Evolutionary conservation across 2,329 filamentous ascomycete species (phyloP).

Genomic region (Volutella citrinella): DNA sequence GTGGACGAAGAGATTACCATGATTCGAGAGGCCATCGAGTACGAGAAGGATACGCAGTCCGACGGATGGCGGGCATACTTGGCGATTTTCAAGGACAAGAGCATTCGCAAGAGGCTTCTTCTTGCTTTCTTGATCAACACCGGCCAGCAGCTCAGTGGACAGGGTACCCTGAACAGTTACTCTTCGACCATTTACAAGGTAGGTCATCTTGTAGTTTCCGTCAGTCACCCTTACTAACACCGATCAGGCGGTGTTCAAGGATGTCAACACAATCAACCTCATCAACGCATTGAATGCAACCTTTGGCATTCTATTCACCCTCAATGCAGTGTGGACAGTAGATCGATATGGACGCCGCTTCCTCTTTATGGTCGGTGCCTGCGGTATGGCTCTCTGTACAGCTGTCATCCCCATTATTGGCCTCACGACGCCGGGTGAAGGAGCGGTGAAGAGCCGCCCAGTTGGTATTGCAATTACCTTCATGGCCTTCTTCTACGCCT

Average conservation of each 20-base stretch:
- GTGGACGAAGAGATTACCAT: constrained; percentile 63
- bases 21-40: constrained; percentile 66
- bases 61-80: constrained; percentile 43
- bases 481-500: constrained; percentile 60
- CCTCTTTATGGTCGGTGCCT: constrained; percentile 62
- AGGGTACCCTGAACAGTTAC: constrained; percentile 69
- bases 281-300: constrained; percentile 73
- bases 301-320: constrained; percentile 67
- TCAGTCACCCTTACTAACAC: too few relatives aligned
- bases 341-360: constrained; percentile 68
- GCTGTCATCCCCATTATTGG: constrained; percentile 48
- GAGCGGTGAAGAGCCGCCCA: constrained; percentile 48
- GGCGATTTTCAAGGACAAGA: constrained; percentile 67
- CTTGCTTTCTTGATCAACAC: constrained; percentile 65
- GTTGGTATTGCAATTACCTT: constrained; percentile 66
- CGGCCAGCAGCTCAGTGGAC: constrained; percentile 68
- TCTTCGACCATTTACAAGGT: constrained; percentile 69
- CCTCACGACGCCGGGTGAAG: constrained; percentile 43
- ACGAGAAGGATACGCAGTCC: constrained; percentile 54
- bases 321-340: constrained; percentile 71
- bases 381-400: constrained; percentile 68
- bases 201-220: too few relatives aligned
- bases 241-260: constrained; percentile 60
- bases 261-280: constrained; percentile 56
- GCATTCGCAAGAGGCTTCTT: constrained; percentile 60